phyloP scores from a whole-genome alignment of 2,329 filamentous ascomycete genomes.

The Zopfia rhizophila region DNA sequence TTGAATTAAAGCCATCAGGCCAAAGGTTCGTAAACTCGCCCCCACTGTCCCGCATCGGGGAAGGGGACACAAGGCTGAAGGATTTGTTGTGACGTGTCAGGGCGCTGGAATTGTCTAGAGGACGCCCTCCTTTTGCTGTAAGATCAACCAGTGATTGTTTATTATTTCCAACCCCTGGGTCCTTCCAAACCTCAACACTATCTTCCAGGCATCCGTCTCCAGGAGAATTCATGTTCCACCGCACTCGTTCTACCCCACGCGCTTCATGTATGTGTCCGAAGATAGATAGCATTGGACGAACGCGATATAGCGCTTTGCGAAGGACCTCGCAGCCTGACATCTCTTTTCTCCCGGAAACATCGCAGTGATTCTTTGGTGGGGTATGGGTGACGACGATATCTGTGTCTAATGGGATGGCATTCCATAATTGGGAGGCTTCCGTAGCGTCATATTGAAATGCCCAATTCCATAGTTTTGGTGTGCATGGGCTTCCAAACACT shows the following conservation, averaged over 20 bases:
- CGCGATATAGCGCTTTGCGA: constrained; percentile 65
- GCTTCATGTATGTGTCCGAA: constrained; percentile 79
- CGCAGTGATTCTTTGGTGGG: constrained; percentile 70
- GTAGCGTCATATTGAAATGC: constrained; percentile 71
- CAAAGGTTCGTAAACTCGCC: constrained; percentile 32
- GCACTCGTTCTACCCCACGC: constrained; percentile 70
- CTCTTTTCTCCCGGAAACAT: constrained; percentile 51
- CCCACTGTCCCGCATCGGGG: constrained; percentile 17
- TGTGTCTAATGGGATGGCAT: constrained; percentile 67
- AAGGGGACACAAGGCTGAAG: constrained; percentile 20
- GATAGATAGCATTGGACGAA: constrained; percentile 72
- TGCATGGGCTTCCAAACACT: constrained; percentile 77
- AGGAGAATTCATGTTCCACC: constrained; percentile 60
- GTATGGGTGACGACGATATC: constrained; percentile 79
- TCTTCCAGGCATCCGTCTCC: constrained; percentile 60
- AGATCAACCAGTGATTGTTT: constrained; percentile 74
- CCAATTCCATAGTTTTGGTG: constrained; percentile 67
- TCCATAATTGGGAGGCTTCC: constrained; percentile 65
- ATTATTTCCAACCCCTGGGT: constrained; percentile 66
- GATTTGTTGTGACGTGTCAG: constrained; percentile 38
- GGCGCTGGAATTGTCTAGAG: constrained; percentile 40
- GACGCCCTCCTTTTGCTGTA: constrained; percentile 56
- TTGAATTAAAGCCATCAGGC: constrained; percentile 35
- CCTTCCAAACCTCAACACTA: constrained; percentile 63
- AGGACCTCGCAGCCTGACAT: constrained; percentile 70